Evolutionary conservation across 345 rosid species (phyloP), one percentile per base, ranked within the genome.

Genomic region (Acer campestre): DNA sequence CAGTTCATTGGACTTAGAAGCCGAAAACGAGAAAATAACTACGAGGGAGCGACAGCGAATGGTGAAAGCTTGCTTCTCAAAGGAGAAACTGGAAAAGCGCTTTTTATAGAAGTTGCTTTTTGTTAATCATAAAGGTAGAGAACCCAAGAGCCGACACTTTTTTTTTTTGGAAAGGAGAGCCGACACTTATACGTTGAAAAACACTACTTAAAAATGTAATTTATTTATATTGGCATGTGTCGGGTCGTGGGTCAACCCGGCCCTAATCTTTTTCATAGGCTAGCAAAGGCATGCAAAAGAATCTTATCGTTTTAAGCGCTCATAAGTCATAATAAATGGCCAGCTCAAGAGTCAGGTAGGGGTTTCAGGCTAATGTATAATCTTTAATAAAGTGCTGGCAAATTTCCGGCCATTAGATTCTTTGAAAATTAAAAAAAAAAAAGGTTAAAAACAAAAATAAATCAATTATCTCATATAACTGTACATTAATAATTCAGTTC

Each of bases 101-200:
- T 12, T 81, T 66, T 72, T 13, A 42, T 17, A 40, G 61, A 61
- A 31, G 59, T 61, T 22, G 70, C 77, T 79, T 76, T 80, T 56
- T 42, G 46, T 42, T 42, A 42, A 11, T 42, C 46, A 42, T 7
- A 11, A 46, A 49, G 2, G 63, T 83, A 56, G 76, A 44, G 87
- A 81, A 82, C 87, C 84, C 86, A 68, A 85, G 89, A 77, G 86
- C 91, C 92, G 90, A 86, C 90, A 87, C 86, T 79, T 75, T 85
- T 89, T 25, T n/a, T n/a, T n/a, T n/a, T n/a, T n/a, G n/a, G n/a
- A n/a, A n/a, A n/a, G n/a, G n/a, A n/a, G n/a, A n/a, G n/a, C n/a
- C n/a, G n/a, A n/a, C n/a, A 87, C 86, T 79, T 75, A 86, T 89
- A 81, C 86, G 78, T 77, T 75, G 25, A 68, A 77, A 61, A 2